phyloP scores from a whole-genome alignment of 2,329 filamentous ascomycete species.

The Diaporthe humulicola region DNA sequence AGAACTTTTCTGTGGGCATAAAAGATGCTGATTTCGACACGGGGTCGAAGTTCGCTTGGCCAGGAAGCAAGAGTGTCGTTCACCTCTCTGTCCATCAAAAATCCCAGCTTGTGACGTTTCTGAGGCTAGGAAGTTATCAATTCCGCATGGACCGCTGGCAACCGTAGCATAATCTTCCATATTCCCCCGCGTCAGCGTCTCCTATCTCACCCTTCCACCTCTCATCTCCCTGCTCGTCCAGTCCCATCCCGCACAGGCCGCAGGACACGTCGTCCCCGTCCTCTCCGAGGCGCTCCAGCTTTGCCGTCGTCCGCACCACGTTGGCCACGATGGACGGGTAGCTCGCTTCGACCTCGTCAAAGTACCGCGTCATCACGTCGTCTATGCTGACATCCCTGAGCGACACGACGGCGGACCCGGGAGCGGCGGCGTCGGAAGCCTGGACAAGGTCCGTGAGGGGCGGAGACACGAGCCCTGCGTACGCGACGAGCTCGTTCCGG shows the following conservation, averaged over 20 bases:
- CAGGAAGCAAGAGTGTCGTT: neutral
- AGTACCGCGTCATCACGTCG: conserved; percentile 90
- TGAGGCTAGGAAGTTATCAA: conserved; percentile 47
- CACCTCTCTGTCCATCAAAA: neutral
- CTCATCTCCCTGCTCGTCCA: conserved; percentile 74
- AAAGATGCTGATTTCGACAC: neutral
- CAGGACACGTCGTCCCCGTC: conserved; percentile 60
- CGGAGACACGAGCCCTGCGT: conserved; percentile 67
- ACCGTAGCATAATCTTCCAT: conserved; percentile 75
- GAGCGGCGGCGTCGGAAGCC: conserved; percentile 47
- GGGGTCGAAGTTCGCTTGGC: neutral
- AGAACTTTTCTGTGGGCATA: neutral
- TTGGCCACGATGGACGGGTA: conserved; percentile 96
- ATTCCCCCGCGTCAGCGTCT: conserved; percentile 50
- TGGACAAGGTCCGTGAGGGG: conserved; percentile 64
- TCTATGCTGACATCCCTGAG: conserved; percentile 90
- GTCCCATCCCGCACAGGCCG: conserved; percentile 76
- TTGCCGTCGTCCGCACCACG: conserved; percentile 91
- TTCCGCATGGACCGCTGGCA: conserved; percentile 75
- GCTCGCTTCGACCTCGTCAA: conserved; percentile 84
- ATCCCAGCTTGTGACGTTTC: too few species aligned
- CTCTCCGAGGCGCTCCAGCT: conserved; percentile 70
- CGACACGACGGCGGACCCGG: conserved; percentile 62
- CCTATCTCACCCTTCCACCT: conserved; percentile 74
- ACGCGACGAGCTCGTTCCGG: conserved; percentile 81